A percentile compares a stretch with the other conserved stretches of the same genome.
These are phyloP conservation scores for Cercospora nicotianae DNA, from an alignment of 2,329 filamentous ascomycete genomes.

Conservation along the genomic window DNA sequence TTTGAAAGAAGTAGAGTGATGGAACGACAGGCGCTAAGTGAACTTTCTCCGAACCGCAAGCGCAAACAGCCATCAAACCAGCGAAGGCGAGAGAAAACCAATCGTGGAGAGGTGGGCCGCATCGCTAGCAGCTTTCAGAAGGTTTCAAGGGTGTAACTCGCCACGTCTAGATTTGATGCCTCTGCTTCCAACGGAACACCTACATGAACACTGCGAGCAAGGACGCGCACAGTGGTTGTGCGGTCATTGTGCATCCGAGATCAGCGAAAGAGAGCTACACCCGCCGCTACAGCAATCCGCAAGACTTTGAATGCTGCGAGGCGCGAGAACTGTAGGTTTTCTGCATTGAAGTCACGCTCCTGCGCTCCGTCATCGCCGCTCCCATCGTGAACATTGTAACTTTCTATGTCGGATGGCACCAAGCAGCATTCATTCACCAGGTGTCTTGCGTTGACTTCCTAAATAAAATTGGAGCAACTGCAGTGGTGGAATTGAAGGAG, in stretches of 20 bases:
- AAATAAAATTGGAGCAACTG: not conserved
- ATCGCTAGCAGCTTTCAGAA: conserved; percentile 5
- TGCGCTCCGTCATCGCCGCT: conserved; percentile 1
- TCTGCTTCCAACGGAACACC: not conserved
- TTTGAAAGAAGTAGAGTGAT: conserved; percentile 3
- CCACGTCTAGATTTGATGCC: not conserved
- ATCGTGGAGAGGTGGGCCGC: not conserved
- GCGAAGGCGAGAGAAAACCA: not conserved
- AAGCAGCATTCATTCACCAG: conserved; percentile 1
- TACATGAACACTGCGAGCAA: conserved; percentile 1
- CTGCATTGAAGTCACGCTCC: conserved; percentile 1
- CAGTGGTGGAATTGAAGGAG: too few relatives aligned
- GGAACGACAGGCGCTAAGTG: conserved; percentile 10
- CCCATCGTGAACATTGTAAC: not conserved
- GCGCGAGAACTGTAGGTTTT: not conserved
- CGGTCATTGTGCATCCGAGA: not conserved
- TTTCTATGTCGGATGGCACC: conserved; percentile 5
- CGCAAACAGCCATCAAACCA: conserved; percentile 1
- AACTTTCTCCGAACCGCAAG: conserved; percentile 9
- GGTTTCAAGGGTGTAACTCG: not conserved
- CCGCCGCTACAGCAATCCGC: conserved; percentile 4
- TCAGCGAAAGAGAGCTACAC: not conserved
- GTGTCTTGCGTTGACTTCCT: conserved; percentile 3
- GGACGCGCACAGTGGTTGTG: not conserved
- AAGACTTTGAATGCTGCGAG: too few relatives aligned